Base-by-base conservation (phyloP, 2,329 filamentous ascomycete species). In the Fusarium hainanense region DNA sequence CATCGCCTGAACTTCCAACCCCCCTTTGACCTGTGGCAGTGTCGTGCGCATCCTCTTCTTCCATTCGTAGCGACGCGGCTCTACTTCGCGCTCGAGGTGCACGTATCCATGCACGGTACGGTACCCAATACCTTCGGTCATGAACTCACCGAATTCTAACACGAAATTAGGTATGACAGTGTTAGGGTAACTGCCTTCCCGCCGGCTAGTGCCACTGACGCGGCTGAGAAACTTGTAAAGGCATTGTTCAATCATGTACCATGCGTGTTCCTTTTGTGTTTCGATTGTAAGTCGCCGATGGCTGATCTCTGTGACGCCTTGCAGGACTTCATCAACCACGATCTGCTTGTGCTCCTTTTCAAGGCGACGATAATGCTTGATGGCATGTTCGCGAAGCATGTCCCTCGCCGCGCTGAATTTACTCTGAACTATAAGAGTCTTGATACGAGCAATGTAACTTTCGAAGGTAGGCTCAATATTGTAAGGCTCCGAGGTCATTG, bases 401-500 rank as follows among this genome's bases (percentile, higher is more conserved):
- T 73, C 66, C 42, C 83, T 67, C 7, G 82, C 80, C 32, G 61
- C 75, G 30, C 69, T 73, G 23, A 78, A 64, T 23, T 56, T 64
- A 16, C 72, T 71, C 52, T 71, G 65, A 13, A 58, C 50, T 56
- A 85, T 76, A 37, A 84, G 78, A 1, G 77, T 71, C 51, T 82
- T 81, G 74, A 84, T 74, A 66, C 82, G 77, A 46, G 81, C 72
- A 70, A 83, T 79, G 76, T 87, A 87, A 77, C 91, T 86, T 16
- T 84, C 79, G 63, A 92, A 84, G 1, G 82, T 86, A 0, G 90
- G 89, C 10, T 79, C 69, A 49, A 90, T 76, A 58, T 84, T 83
- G 79, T 89, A 88, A 0, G 88, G 87, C n/a, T 80, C 76, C 6
- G 83, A 81, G 0, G 81, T 87, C 87, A 93, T 91, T 21, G 83